Evolutionary conservation across 495 filamentous ascomycete species (phyloP), one percentile per base, ranked within the genome.

Genomic region (Trichoderma orchidacearum): DNA sequence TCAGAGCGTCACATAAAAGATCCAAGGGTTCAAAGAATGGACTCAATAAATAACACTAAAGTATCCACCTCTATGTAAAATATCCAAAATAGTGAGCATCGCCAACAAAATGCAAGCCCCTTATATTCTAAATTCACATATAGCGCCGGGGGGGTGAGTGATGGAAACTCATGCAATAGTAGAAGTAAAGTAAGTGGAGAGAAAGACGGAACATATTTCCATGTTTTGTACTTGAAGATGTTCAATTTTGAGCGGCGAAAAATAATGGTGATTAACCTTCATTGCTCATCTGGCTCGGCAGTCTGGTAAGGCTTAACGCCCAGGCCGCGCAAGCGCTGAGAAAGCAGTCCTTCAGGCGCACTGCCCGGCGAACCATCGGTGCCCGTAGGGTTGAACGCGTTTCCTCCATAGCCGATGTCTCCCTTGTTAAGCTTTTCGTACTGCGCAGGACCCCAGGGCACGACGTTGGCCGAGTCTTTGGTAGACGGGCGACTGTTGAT

Each of bases 361-460:
- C 12, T 48, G n/a, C 13, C 30, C 1, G n/a, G 13, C 5, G 53
- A 25, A 18, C 9, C 12, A 4, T 4, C 11, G 11, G 31, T 7
- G n/a, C 8, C 7, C 48, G 31, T 11, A 12, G 30, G 59, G 30
- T 60, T 58, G 32, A 79, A 83, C 11, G 75, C 71, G 60, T 83
- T 79, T 9, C 82, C 84, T 5, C 79, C 82, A 58, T 89, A 90
- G 21, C 84, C 85, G 13, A 70, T 66, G 63, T 87, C 83, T 15
- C 80, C 83, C 62, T 77, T 86, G 63, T 62, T 84, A 34, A 86
- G 80, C 63, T 88, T 89, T 58, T 75, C 79, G 61, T 88, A 86
- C 21, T 70, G 62, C 35, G 67, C 70, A 25, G 65, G 67, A 30
- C 56, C 45, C 29, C 30, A 53, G 6, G 21, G 21, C 27, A 9